phyloP scores from a whole-genome alignment of 129 eudicot genomes.

The Tagetes erecta region DNA sequence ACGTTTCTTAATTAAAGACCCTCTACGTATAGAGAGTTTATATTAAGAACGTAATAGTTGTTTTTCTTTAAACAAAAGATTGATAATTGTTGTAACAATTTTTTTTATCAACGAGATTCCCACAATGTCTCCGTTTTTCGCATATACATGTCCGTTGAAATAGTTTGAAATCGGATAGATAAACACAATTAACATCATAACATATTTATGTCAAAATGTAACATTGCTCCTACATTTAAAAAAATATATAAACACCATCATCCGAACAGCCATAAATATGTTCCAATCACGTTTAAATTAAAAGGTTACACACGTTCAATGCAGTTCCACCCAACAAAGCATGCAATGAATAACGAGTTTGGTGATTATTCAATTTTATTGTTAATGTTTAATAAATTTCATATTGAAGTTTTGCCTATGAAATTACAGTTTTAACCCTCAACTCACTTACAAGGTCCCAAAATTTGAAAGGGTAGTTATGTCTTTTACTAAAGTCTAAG shows the following conservation, averaged over 20 bases:
- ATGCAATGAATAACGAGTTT: conserved; percentile 20
- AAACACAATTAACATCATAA: no score
- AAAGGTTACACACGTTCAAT: background rate
- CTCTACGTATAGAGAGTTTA: no score
- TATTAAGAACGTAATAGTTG: no score
- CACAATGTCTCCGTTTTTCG: no score
- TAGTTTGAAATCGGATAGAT: no score
- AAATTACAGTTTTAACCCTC: background rate
- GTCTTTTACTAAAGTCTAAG: conserved; percentile 14
- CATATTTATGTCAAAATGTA: no score
- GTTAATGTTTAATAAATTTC: background rate
- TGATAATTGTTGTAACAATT: no score
- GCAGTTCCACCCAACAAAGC: conserved; percentile 15
- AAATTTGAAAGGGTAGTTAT: conserved; percentile 18
- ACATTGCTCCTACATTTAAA: background rate
- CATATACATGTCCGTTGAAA: no score
- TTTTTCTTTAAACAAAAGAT: no score
- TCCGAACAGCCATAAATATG: conserved; percentile 2
- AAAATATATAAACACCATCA: background rate
- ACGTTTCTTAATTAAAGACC: no score
- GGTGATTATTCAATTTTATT: conserved; percentile 10
- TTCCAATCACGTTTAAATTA: conserved; percentile 18
- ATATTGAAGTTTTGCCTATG: background rate
- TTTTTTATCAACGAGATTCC: no score
- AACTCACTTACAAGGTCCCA: background rate